Evolutionary conservation across 805 yeast genomes (phyloP), one percentile per base, ranked within the genome.

Genomic region (Torulaspora franciscae): DNA sequence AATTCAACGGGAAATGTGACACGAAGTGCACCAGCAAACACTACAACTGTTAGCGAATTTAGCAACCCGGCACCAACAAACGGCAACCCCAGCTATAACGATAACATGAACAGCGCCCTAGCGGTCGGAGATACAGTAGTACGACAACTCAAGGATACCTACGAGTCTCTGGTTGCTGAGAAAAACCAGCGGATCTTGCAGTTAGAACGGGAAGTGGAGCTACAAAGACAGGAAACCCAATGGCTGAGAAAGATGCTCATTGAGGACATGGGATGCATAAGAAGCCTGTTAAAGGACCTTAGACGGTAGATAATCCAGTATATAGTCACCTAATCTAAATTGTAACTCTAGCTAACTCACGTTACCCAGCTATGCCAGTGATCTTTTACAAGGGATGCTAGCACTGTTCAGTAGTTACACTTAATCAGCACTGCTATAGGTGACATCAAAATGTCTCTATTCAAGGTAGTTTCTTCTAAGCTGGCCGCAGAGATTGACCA

Each of bases 401-500:
- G 30, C 13, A 26, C 11, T 28, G 11, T 19, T 7, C 17, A 14
- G 24, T 13, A 19, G 22, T 15, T 33, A 33, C 14, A 24, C 19
- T 22, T 10, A 10, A 8, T 10, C 4, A 6, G 2, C 26, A 33
- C 37, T 22, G 7, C 6, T 6, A 10, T 19, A 24, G 24, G n/a
- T 9, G 30, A 9, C 13, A 29, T n/a, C 36, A 29, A 28, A 30
- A 47, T 42, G 43, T 63, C 58, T 59, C 46, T 59, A 19, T 62
- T 72, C 49, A 71, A 70, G 61, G 69, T 70, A 2, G 64, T 77
- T 1, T 66, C 75, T 1, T 72, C 80, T 0, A 68, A 71, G 36
- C 39, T 67, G 2, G 98, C 98, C 0, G 82, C 91, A 0, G 76
- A 76, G 32, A 74, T 91, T 23, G 99, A 91, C 58, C 73, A 75